Conservation (phyloP, 2,329 filamentous ascomycete genomes). For the Dryadomyces sulphureus region DNA sequence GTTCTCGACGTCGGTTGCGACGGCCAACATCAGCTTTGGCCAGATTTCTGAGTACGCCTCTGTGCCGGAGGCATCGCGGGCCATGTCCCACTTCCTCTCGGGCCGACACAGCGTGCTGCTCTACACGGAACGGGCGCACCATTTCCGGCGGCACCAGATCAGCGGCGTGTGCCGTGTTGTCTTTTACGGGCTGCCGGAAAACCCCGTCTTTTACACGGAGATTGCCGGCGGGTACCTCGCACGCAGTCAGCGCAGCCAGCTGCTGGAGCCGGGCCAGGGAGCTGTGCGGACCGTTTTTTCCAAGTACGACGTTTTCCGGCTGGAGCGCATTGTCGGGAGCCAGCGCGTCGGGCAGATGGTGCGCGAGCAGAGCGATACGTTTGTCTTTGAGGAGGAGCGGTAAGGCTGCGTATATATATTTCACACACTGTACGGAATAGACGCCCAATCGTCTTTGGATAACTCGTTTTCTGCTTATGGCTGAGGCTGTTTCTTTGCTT, state of each 20-base stretch:
- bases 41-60: constrained; percentile 81
- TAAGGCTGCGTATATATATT: no score
- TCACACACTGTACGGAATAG: no score
- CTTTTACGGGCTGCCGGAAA: constrained; percentile 76
- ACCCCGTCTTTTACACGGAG: constrained; percentile 68
- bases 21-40: constrained; percentile 51
- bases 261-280: constrained; percentile 42
- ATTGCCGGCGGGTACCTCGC: constrained; percentile 53
- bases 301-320: constrained; percentile 74
- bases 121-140: constrained; percentile 92
- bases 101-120: constrained; percentile 72
- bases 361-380: constrained; percentile 71
- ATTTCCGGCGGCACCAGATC: constrained; percentile 80
- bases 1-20: constrained; percentile 56
- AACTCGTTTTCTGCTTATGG: no score
- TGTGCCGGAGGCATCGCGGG: constrained; percentile 62
- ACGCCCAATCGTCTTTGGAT: background rate
- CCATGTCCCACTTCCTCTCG: constrained; percentile 72
- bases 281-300: constrained; percentile 57
- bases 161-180: constrained; percentile 72
- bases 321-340: constrained; percentile 78
- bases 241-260: constrained; percentile 41
- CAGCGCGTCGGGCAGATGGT: constrained; percentile 75
- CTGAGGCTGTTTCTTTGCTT: background rate
- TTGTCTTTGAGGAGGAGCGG: constrained; percentile 69